phyloP scores from a whole-genome alignment of 257 asterid species.

The Cruciata laevipes region DNA sequence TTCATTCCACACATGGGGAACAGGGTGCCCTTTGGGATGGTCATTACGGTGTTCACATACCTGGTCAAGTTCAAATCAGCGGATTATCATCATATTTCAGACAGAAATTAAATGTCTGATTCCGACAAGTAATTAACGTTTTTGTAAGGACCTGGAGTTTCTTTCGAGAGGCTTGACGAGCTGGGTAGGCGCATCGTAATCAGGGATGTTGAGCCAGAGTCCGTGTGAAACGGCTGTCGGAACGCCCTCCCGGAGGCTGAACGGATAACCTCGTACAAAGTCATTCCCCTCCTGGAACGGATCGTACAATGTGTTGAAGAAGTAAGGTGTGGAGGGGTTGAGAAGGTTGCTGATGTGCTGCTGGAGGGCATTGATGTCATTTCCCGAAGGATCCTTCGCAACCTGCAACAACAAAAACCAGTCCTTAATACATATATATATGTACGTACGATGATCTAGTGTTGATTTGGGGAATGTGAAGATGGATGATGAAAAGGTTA shows the following conservation, averaged over 20 bases:
- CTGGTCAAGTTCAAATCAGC: constrained; percentile 17
- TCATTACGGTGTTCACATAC: constrained; percentile 80
- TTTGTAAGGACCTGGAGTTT: constrained; percentile 43
- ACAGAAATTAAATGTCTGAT: no score
- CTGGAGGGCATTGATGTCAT: constrained; percentile 61
- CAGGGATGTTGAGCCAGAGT: constrained; percentile 91
- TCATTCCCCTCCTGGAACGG: constrained; percentile 79
- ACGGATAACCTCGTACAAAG: constrained; percentile 90
- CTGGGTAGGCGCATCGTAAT: constrained; percentile 96
- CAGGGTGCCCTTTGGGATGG: constrained; percentile 86
- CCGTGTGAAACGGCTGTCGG: constrained; percentile 90
- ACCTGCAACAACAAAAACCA: constrained; percentile 32
- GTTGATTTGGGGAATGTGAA: no score
- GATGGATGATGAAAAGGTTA: background rate
- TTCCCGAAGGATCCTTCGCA: constrained; percentile 75
- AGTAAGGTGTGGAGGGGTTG: constrained; percentile 74
- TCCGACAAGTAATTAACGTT: no score
- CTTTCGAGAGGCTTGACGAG: constrained; percentile 89
- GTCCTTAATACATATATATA: no score
- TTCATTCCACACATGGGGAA: constrained; percentile 98
- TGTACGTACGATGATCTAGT: no score
- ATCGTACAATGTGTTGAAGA: constrained; percentile 87
- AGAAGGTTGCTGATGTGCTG: constrained; percentile 81
- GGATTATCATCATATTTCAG: background rate
- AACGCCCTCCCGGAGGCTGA: constrained; percentile 83